Base-by-base conservation (phyloP, 371 early-diverging fungal species). In the Mortierella sp. region DNA sequence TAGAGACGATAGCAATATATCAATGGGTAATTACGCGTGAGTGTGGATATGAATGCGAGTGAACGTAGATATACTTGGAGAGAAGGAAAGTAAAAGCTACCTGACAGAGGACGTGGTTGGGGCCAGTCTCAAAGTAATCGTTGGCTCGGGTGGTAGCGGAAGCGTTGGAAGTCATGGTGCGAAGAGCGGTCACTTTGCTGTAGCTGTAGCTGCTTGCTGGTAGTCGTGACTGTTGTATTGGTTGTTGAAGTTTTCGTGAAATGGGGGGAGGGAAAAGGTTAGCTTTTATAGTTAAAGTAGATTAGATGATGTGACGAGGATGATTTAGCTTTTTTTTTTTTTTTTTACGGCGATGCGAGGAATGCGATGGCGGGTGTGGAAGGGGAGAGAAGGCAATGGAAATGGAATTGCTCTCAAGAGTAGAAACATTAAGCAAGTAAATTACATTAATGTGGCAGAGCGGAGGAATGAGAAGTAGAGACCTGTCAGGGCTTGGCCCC, bases 41-140 rank as follows among this genome's bases (percentile, higher is more conserved):
- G 36, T 36, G 36, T 36, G 36, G 13, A 10, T 8, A n/a, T 62
- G 28, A 24, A n/a, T 16, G 24, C 22, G 10, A 63, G 47, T n/a
- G 28, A 1, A 24, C 28, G 43, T 16, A 22, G 13, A 16, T 6
- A 38, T 9, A 22, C 32, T 48, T 47, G 22, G 10, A 33, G 28
- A 10, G 32, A 38, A 15, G 33, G 32, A 15, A 33, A 10, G 16
- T 38, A 33, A 22, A 33, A 58, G 4, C 0, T 77, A 80, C 81
- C 75, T 80, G 40, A 60, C 72, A 74, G 16, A 80, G 72, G 47
- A 80, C 15, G 40, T 62, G 69, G 63, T 80, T 74, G 2, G 65
- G 72, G 11, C 80, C 80, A 21, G 80, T 74, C 55, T 74, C 75
- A 52, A 80, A 80, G 69, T 71, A 80, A 22, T 63, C 74, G 55